Evolutionary conservation across 345 rosid genomes (phyloP).

Genomic region (Pelargonium nanum): DNA sequence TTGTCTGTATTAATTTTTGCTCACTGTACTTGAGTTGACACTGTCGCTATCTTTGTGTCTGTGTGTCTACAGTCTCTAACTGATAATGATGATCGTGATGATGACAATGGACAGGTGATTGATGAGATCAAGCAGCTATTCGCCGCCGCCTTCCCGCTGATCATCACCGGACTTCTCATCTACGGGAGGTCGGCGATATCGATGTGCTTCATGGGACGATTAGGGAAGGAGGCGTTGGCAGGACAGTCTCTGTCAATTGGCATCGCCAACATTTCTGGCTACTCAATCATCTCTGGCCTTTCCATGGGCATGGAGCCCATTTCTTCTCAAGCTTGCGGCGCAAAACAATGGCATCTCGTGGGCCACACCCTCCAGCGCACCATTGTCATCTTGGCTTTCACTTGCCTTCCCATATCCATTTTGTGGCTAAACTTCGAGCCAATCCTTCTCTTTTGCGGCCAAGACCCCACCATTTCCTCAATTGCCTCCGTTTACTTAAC

Average conservation of each 20-base stretch:
- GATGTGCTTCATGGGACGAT: slow-evolving; percentile 39
- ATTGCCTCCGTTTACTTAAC: slow-evolving; percentile 31
- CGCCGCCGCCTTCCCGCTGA: slow-evolving; percentile 38
- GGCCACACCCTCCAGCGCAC: slow-evolving; percentile 48
- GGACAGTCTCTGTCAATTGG: slow-evolving; percentile 48
- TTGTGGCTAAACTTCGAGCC: slow-evolving; percentile 40
- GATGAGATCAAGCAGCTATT: slow-evolving; percentile 42
- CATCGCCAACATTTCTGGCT: slow-evolving; percentile 42
- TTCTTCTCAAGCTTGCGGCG: slow-evolving; percentile 54
- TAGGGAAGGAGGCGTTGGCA: slow-evolving; percentile 43
- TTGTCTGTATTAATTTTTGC: too few species aligned
- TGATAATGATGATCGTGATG: background rate
- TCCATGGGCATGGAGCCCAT: slow-evolving; percentile 52
- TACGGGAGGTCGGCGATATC: slow-evolving; percentile 40
- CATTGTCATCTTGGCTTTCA: slow-evolving; percentile 23
- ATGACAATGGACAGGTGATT: slow-evolving; percentile 21
- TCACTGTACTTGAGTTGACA: background rate
- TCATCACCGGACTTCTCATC: slow-evolving; percentile 36
- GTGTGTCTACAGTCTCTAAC: background rate
- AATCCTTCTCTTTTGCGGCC: slow-evolving; percentile 29
- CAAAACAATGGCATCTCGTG: slow-evolving; percentile 40
- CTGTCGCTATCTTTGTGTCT: background rate
- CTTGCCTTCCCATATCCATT: slow-evolving; percentile 39
- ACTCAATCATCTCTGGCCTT: slow-evolving; percentile 43
- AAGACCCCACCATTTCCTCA: slow-evolving; percentile 35